These are phyloP conservation scores for Carex pumila DNA, from an alignment of 176 grass and related monocot species.

Conservation along the genomic window DNA sequence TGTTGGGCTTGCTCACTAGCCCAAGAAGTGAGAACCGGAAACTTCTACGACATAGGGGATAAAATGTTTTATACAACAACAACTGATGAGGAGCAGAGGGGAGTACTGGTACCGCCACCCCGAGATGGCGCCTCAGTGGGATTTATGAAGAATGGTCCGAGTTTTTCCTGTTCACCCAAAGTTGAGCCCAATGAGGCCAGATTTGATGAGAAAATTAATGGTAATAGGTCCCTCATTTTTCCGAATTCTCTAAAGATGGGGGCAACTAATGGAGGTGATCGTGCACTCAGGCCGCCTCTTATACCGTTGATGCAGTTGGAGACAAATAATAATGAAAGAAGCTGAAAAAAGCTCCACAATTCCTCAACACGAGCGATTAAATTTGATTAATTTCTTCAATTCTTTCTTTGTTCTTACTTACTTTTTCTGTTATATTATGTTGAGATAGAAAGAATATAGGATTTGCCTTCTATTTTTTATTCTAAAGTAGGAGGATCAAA, in stretches of 20 bases:
- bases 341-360: too few species aligned
- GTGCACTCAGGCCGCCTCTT: conserved; percentile 57
- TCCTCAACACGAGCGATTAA: too few species aligned
- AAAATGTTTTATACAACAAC: conserved; percentile 36
- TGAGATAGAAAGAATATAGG: not conserved
- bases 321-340: not conserved
- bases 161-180: conserved; percentile 65
- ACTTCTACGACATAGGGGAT: conserved; percentile 81
- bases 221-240: not conserved
- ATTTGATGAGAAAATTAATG: not conserved
- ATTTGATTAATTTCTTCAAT: not conserved
- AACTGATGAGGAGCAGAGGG: conserved; percentile 32
- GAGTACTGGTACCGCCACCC: conserved; percentile 61
- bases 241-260: not conserved
- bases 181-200: conserved; percentile 17
- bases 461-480: not conserved
- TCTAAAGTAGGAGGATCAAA: not conserved
- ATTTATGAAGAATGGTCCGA: not conserved
- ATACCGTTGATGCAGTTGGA: conserved; percentile 42
- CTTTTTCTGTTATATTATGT: not conserved
- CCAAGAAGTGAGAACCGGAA: conserved; percentile 70
- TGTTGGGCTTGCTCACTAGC: too few species aligned
- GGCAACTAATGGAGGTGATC: conserved; percentile 2
- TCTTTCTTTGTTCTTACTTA: not conserved
- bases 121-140: conserved; percentile 31